Percentiles rank a stretch among this genome's conserved stretches.
Conservation (phyloP, 148 eudicot genomes). For the Silene conica region DNA sequence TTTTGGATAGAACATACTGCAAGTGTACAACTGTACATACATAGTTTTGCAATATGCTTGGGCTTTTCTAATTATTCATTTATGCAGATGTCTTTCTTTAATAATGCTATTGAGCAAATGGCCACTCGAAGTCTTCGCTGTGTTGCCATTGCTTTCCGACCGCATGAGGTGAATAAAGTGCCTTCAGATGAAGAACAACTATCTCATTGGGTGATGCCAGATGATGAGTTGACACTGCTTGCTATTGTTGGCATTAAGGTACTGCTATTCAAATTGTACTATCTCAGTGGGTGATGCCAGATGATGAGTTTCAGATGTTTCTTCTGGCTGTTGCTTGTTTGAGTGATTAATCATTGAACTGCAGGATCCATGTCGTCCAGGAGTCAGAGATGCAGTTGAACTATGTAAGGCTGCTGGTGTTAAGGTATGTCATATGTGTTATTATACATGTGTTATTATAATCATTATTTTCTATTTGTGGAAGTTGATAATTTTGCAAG, state of each 20-base stretch:
- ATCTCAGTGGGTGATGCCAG: not conserved
- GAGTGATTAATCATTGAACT: conserved; percentile 6
- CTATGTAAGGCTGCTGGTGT: conserved; percentile 71
- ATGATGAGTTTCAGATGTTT: not conserved
- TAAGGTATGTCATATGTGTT: no score
- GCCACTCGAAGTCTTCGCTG: conserved; percentile 83
- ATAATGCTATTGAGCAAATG: conserved; percentile 72
- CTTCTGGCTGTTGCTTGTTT: not conserved
- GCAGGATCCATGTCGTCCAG: conserved; percentile 85
- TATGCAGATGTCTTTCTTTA: conserved; percentile 44
- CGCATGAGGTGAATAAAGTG: conserved; percentile 40
- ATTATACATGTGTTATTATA: not conserved
- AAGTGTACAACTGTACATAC: not conserved
- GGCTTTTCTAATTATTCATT: not conserved
- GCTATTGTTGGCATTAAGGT: conserved; percentile 95
- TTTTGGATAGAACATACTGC: not conserved
- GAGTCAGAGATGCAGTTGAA: conserved; percentile 67
- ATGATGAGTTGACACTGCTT: conserved; percentile 62
- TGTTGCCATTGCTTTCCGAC: conserved; percentile 77
- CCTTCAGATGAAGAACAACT: conserved; percentile 63
- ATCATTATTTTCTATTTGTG: no score
- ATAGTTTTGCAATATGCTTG: not conserved
- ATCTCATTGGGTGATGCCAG: conserved; percentile 70
- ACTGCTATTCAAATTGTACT: not conserved
- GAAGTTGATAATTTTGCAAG: no score